A percentile compares a stretch with the other conserved stretches of the same genome.
Evolutionary conservation across 2,329 filamentous ascomycete genomes (phyloP).

Genomic region (Immersiporthe knoxdaviesiana): DNA sequence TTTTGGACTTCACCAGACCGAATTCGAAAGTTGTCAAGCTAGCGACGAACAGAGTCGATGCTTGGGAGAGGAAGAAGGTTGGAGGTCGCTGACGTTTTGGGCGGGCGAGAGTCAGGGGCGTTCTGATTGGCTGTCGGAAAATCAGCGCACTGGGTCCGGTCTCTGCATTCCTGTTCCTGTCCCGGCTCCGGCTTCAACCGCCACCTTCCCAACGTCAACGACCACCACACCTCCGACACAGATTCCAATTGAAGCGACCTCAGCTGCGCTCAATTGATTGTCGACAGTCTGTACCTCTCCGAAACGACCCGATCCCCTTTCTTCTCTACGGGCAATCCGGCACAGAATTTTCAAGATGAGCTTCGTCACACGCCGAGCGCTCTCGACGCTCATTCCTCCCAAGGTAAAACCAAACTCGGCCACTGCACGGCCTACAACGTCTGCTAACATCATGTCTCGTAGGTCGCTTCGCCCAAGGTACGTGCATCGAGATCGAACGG

Average conservation of each 20-base stretch:
- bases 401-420: slow-evolving; percentile 70
- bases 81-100: slow-evolving; percentile 24
- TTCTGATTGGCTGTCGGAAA: slow-evolving; percentile 37
- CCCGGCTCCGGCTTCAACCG: slow-evolving; percentile 26
- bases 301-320: background rate
- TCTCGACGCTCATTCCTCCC: slow-evolving; percentile 98
- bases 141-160: slow-evolving; percentile 39
- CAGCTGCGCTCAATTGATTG: slow-evolving; percentile 42
- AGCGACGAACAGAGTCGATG: background rate
- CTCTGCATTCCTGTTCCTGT: slow-evolving; percentile 29
- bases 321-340: slow-evolving; percentile 16
- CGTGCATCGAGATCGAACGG: slow-evolving; percentile 42
- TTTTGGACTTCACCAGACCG: slow-evolving; percentile 16
- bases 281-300: slow-evolving; percentile 32
- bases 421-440: slow-evolving; percentile 20
- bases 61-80: background rate
- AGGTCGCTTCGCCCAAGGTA: slow-evolving; percentile 87
- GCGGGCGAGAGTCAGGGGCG: slow-evolving; percentile 11
- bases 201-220: slow-evolving; percentile 25
- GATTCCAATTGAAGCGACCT: slow-evolving; percentile 32
- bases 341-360: slow-evolving; percentile 75
- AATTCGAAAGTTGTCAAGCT: slow-evolving; percentile 1
- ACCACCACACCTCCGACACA: slow-evolving; percentile 13
- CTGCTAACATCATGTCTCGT: slow-evolving; percentile 43
- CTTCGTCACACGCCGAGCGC: slow-evolving; percentile 85